phyloP scores from a whole-genome alignment of 495 filamentous ascomycete species.

The Penicillium flavigenum region DNA sequence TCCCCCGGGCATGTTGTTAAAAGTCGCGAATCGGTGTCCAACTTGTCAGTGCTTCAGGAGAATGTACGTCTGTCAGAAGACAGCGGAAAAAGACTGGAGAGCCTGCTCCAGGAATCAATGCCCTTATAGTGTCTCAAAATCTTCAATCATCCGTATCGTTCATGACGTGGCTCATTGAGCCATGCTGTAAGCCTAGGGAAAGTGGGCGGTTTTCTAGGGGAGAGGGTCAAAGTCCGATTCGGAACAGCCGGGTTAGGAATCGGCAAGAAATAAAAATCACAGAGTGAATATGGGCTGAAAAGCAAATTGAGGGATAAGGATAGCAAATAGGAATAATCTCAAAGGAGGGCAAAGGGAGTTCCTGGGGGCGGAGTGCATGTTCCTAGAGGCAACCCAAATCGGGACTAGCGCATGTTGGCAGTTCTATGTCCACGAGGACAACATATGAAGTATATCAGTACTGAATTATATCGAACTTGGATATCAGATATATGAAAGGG shows the following conservation, averaged over 20 bases:
- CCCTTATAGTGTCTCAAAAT: conserved; percentile 26
- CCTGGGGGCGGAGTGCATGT: conserved; percentile 10
- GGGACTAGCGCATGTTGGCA: conserved; percentile 21
- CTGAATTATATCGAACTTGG: neutral
- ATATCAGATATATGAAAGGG: neutral
- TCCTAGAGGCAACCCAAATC: conserved; percentile 18
- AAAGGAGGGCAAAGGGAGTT: conserved; percentile 17
- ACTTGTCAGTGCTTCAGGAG: neutral
- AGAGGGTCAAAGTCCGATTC: conserved; percentile 10
- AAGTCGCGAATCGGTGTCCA: conserved; percentile 13
- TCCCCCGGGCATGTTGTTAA: conserved; percentile 63
- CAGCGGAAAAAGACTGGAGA: conserved; percentile 18
- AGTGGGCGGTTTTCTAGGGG: conserved; percentile 12
- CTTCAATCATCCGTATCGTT: conserved; percentile 29
- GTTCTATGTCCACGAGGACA: neutral
- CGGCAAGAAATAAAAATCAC: neutral
- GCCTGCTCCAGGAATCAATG: conserved; percentile 26
- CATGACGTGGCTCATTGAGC: conserved; percentile 36
- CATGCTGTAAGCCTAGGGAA: conserved; percentile 31
- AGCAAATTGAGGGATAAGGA: conserved; percentile 7
- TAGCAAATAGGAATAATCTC: conserved; percentile 10
- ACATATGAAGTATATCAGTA: neutral
- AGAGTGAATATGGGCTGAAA: neutral
- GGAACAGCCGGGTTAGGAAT: conserved; percentile 6
- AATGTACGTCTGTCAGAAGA: neutral